Conservation (phyloP, 78 protist species). For the Guillardia theta region DNA sequence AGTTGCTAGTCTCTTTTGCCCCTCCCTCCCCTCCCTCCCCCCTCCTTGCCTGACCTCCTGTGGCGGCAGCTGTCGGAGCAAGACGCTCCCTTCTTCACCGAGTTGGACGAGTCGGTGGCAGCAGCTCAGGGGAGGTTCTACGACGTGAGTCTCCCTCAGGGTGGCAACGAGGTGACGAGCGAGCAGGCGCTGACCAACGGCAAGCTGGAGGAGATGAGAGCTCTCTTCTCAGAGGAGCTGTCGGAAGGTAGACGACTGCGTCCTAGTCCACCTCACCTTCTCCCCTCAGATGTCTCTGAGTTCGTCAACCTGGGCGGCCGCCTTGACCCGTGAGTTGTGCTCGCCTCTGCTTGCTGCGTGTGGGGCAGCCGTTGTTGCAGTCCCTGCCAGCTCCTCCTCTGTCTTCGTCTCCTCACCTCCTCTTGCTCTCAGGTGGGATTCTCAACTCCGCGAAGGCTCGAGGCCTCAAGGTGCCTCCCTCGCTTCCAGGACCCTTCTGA, state of each 20-base stretch:
- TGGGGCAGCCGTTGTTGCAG: not conserved
- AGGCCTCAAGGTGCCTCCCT: no score
- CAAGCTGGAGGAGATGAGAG: not conserved
- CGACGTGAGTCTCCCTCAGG: not conserved
- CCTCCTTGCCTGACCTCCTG: not conserved
- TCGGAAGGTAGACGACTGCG: no score
- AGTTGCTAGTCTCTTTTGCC: not conserved
- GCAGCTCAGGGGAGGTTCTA: not conserved
- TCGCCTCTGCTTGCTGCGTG: not conserved
- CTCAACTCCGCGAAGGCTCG: slow-evolving; percentile 27
- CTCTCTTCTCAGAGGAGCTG: not conserved
- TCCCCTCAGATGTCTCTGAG: not conserved
- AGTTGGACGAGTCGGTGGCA: not conserved
- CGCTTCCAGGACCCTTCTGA: no score
- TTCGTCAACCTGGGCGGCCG: slow-evolving; percentile 14
- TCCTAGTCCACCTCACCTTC: no score
- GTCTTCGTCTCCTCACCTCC: not conserved
- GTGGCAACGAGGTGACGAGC: not conserved
- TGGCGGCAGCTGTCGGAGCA: not conserved
- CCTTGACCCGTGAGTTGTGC: not conserved
- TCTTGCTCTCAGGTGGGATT: not conserved
- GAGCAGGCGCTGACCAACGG: not conserved
- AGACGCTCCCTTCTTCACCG: not conserved
- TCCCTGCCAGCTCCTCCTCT: not conserved
- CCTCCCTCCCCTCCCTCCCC: not conserved